These are phyloP conservation scores for Lophiostoma macrostomum DNA, from an alignment of 495 filamentous ascomycete species.

Conservation along the genomic window DNA sequence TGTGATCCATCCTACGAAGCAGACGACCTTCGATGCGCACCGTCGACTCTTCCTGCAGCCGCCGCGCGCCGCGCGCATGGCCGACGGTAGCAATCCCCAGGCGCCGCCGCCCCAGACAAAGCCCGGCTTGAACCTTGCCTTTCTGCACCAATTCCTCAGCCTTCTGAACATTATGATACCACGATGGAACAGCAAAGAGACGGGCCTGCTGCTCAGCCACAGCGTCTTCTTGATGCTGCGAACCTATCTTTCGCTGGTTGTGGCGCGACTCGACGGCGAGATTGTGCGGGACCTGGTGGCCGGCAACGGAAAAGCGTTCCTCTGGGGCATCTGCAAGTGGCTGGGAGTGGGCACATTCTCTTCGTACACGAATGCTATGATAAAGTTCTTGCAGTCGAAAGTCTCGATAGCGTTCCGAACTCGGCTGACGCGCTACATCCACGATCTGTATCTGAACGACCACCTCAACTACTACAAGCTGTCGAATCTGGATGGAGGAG, in stretches of 20 bases:
- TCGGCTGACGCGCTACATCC: constrained; percentile 91
- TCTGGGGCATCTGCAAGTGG: constrained; percentile 88
- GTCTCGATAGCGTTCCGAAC: constrained; percentile 98
- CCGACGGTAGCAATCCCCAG: constrained; percentile 60
- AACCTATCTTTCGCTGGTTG: constrained; percentile 90
- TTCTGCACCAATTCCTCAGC: constrained; percentile 94
- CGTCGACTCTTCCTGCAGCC: constrained; percentile 89
- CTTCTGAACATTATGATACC: constrained; percentile 97
- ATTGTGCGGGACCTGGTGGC: constrained; percentile 95
- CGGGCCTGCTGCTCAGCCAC: constrained; percentile 81
- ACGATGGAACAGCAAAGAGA: constrained; percentile 90
- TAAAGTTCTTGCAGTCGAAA: constrained; percentile 97
- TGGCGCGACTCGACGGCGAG: constrained; percentile 90
- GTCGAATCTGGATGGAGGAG: constrained; percentile 86
- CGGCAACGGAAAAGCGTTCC: constrained; percentile 82
- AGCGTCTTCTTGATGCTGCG: constrained; percentile 82
- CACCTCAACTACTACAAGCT: constrained; percentile 96
- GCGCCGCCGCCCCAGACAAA: constrained; percentile 87
- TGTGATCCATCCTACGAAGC: constrained; percentile 87
- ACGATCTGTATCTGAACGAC: constrained; percentile 93
- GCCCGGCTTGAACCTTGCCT: constrained; percentile 94
- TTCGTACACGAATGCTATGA: constrained; percentile 93
- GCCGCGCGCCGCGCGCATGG: constrained; percentile 69
- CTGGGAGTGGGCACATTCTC: constrained; percentile 69
- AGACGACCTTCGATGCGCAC: constrained; percentile 93